These are phyloP conservation scores for Fusarium multiceps DNA, from an alignment of 2,329 filamentous ascomycete genomes.

Conservation along the genomic window DNA sequence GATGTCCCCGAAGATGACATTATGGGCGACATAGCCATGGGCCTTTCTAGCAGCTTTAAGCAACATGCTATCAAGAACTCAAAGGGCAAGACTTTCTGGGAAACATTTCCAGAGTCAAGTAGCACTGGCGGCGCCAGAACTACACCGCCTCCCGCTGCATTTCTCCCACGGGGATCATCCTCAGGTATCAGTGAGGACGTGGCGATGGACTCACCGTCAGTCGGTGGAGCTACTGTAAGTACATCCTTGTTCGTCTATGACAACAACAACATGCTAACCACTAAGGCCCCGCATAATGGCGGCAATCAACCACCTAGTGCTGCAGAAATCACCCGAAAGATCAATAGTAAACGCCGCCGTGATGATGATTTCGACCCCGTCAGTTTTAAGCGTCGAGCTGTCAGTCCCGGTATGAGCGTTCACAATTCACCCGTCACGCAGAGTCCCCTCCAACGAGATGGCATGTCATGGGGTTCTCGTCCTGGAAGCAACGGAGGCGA, in stretches of 20 bases:
- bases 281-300: constrained; percentile 45
- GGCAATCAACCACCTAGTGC: constrained; percentile 67
- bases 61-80: constrained; percentile 78
- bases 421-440: constrained; percentile 91
- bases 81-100: constrained; percentile 77
- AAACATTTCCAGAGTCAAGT: constrained; percentile 77
- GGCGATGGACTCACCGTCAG: constrained; percentile 75
- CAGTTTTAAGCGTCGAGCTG: constrained; percentile 90
- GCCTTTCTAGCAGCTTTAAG: constrained; percentile 76
- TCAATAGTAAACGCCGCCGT: constrained; percentile 83
- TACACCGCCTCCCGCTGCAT: constrained; percentile 74
- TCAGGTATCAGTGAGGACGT: constrained; percentile 76
- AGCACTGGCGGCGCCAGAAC: constrained; percentile 62
- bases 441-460: constrained; percentile 80
- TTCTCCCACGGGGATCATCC: constrained; percentile 68
- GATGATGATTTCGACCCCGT: constrained; percentile 92
- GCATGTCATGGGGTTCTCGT: constrained; percentile 76
- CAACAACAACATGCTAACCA: constrained; percentile 31
- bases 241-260: constrained; percentile 8
- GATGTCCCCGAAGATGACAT: constrained; percentile 77
- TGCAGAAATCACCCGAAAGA: constrained; percentile 80
- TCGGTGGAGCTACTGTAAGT: constrained; percentile 52
- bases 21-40: constrained; percentile 65
- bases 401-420: constrained; percentile 89
- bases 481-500: constrained; percentile 71